Base-by-base conservation (phyloP, 1,284 basidiomycete genomes). In the Papiliotrema nemorosa region DNA sequence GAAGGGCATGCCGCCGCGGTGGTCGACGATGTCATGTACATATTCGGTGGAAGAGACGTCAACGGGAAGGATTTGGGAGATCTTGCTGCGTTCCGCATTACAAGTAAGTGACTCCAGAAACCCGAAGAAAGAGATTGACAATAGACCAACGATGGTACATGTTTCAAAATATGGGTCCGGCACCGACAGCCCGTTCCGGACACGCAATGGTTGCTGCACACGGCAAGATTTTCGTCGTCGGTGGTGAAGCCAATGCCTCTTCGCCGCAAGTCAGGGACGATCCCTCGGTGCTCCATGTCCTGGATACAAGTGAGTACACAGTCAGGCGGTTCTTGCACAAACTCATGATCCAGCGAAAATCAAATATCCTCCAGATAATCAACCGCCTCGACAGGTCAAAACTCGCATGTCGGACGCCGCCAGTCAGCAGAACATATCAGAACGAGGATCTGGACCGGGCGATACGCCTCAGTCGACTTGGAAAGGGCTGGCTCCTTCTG, bases 91-190 rank as follows among this genome's bases (percentile, higher is more conserved):
- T 98, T 98, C 80, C 96, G 96, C 76, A 86, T 98, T 54, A 85
- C 88, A 12, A 94, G 91, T 94, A 59, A 69, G 88, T 78, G 5
- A 36, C 22, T 34, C n/a, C n/a, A n/a, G n/a, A 14, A 31, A 31
- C 14, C 29, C 9, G 29, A 31, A 14, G 29, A 31, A 31, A 31
- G 9, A 31, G 14, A 31, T 44, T 33, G 33, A 48, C 33, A 34
- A 22, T 57, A 78, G 79, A 80, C 57, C 77, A 79, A 58, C 74
- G 81, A 62, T 97, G 94, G 94, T 98, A 93, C 77, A 97, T 94
- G 90, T 97, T 98, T 78, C 92, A 96, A 73, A 96, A 97, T 72
- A 97, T 97, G 94, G 94, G 94, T 2, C 92, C 92, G 12, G 82
- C 89, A 6, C 94, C 94, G 2, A 85, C 81, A 49, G 89, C 90